Percentiles rank a stretch among this genome's conserved stretches.
phyloP scores from a whole-genome alignment of 768 basidiomycete genomes.

The Tulasnella sp. region DNA sequence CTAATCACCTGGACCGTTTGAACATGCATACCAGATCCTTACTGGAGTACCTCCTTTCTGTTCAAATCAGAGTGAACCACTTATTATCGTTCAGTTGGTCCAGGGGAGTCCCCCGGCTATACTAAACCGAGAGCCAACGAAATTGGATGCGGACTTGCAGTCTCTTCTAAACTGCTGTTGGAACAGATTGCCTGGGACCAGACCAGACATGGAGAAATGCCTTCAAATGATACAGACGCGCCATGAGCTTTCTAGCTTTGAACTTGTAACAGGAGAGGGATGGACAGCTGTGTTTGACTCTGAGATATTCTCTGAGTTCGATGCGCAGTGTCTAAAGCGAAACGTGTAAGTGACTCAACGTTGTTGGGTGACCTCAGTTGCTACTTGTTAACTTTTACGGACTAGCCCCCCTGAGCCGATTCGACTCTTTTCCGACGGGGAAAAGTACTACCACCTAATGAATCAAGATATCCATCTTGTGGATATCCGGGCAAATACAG shows the following conservation, averaged over 20 bases:
- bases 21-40: background rate
- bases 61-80: background rate
- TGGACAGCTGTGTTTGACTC: background rate
- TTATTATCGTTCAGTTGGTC: background rate
- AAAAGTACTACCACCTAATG: background rate
- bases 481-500: background rate
- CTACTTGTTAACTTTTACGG: background rate
- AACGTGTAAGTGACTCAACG: background rate
- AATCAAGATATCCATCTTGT: background rate
- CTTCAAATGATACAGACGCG: background rate
- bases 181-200: background rate
- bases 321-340: background rate
- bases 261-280: background rate
- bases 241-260: background rate
- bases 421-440: background rate
- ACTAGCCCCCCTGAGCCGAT: background rate
- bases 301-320: background rate
- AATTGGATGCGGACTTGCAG: background rate
- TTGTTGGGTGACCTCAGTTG: too few species aligned
- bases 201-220: background rate
- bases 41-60: background rate
- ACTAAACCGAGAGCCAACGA: background rate
- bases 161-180: background rate
- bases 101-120: background rate
- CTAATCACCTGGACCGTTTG: background rate